Evolutionary conservation across 768 basidiomycete genomes (phyloP), one percentile per base, ranked within the genome.

Genomic region (Agaricus blazei): DNA sequence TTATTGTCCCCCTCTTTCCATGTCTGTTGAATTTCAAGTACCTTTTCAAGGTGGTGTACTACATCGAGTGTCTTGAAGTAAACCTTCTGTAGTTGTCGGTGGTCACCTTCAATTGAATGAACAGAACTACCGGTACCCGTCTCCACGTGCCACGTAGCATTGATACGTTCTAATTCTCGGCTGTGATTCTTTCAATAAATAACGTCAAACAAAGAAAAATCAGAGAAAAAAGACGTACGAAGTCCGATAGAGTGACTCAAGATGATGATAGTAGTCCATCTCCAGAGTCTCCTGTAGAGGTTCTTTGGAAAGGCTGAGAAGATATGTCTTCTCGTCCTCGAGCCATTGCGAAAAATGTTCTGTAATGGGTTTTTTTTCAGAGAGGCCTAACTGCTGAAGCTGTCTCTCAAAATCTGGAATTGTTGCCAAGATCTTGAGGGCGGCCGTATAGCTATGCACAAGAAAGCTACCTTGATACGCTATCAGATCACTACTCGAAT

Each of bases 251-350:
- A 58, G 42, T 29, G 47, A 48, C 4, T 51, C 23, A 1, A 65
- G 45, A n/a, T 29, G 37, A 36, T 56, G 36, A n/a, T 51, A 61
- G 42, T 65, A 65, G 23, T 62, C 60, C 59, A 65, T 65, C 40
- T 60, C 37, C 11, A 57, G 19, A 0, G 60, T 56, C 45, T 65
- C 62, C 11, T 59, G 34, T 1, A 34, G n/a, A 3, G 62, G 60
- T 53, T 65, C 62, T 37, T 42, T 53, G 6, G 12, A 36, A 5
- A 65, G 48, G 34, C 44, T 37, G 0, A 12, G 6, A 2, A 65
- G 48, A 28, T 65, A 63, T 1, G 12, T 36, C 8, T 38, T 5
- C 40, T 65, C 64, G 24, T 63, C 64, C 15, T 27, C n/a, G 2
- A 62, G 51, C 62, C 62, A 65, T n/a, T 51, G 9, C 11, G 34